Base-by-base conservation (phyloP, 768 basidiomycete species). In the Piloderma croceum region DNA sequence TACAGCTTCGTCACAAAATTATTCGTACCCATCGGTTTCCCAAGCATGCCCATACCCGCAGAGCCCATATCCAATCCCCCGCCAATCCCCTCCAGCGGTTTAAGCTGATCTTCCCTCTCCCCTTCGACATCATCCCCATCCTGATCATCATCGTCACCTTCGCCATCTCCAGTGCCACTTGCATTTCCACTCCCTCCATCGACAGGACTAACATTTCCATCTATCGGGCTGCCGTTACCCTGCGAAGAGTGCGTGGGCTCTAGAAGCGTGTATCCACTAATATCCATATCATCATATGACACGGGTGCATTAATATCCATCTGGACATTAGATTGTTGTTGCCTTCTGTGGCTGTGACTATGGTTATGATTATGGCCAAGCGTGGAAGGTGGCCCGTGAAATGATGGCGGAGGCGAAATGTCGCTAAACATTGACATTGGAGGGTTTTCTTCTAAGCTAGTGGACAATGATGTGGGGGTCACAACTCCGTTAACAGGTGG, bases 1-100 rank as follows among this genome's bases (percentile, higher is more conserved):
- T 89, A 90, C 15, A 90, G 69, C 70, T 91, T 91, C 21, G 83
- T 83, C 34, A 90, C 88, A 59, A 91, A 91, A 55, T 90, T 90
- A 54, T 89, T 90, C 17, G 70, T 71, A 10, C 64, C 64, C 54
- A 82, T 70, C 12, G 83, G 75, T 56, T 86, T 88, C 44, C 77
- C 76, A 18, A 83, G 68, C 35, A 76, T 55, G 46, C 70, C 75
- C 63, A 83, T 74, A n/a, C 62, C 64, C 9, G 61, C 62, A 3
- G 27, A 29, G 24, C 52, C 37, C 17, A 42, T 36, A 9, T 50
- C 48, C 27, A 54, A 37, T 18, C 48, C 40, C 36, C 46, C 44
- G 25, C 42, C 34, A 27, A 32, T 24, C 18, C 47, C 35, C 19
- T 57, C 58, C 18, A 60, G 47, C 7, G 61, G 60, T 48, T 61